phyloP scores from a whole-genome alignment of 768 basidiomycete genomes.

The Guyanaporus albipodus region DNA sequence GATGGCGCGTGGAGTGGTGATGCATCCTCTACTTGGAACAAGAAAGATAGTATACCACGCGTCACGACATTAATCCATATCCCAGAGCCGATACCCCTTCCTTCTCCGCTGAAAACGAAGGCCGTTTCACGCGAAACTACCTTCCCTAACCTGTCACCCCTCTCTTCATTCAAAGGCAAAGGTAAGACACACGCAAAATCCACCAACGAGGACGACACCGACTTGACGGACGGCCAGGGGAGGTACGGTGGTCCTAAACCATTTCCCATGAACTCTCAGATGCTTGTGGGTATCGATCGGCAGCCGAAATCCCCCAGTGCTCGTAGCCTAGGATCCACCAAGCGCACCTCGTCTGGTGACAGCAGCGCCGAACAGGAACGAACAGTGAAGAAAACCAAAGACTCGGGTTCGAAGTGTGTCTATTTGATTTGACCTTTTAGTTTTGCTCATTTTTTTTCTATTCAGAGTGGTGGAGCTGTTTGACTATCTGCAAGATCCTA shows the following conservation, averaged over 20 bases:
- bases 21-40: slow-evolving; percentile 5
- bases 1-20: slow-evolving; percentile 12
- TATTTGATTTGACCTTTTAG: neutral
- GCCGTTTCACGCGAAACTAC: slow-evolving; percentile 6
- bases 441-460: slow-evolving; percentile 9
- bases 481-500: slow-evolving; percentile 18
- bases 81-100: slow-evolving; percentile 14
- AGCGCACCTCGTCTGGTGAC: slow-evolving; percentile 34
- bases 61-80: neutral
- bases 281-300: slow-evolving; percentile 37
- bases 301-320: slow-evolving; percentile 23
- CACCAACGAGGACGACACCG: slow-evolving; percentile 1
- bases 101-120: slow-evolving; percentile 18
- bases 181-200: slow-evolving; percentile 11
- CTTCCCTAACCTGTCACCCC: slow-evolving; percentile 28
- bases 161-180: slow-evolving; percentile 14
- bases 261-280: slow-evolving; percentile 49
- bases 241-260: slow-evolving; percentile 23
- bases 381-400: slow-evolving; percentile 34
- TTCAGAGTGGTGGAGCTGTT: slow-evolving; percentile 6
- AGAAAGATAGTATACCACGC: slow-evolving; percentile 14
- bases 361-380: slow-evolving; percentile 28
- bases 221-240: neutral
- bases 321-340: slow-evolving; percentile 12
- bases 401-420: slow-evolving; percentile 15